Percentiles rank a stretch among this genome's conserved stretches.
phyloP scores from a whole-genome alignment of 441 rosid species.

The Erodium moschatum region DNA sequence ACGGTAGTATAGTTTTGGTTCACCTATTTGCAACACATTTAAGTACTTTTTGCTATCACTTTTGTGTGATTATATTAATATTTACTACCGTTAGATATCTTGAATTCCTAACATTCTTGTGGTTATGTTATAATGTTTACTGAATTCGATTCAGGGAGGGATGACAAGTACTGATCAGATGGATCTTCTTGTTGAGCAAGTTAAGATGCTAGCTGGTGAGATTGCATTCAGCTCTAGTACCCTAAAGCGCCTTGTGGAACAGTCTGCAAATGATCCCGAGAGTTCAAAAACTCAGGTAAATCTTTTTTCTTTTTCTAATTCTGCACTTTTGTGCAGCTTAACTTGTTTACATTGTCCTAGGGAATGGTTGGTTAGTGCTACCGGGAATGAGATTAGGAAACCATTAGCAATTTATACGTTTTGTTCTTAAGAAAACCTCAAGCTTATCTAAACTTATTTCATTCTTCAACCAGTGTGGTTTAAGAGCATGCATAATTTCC shows the following conservation, averaged over 20 bases:
- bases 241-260: slow-evolving; percentile 86
- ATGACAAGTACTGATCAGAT: slow-evolving; percentile 76
- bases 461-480: slow-evolving; percentile 6
- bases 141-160: slow-evolving; percentile 40
- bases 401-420: background rate
- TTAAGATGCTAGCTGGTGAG: slow-evolving; percentile 99
- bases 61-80: background rate
- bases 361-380: background rate
- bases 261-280: slow-evolving; percentile 78
- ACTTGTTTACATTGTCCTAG: background rate
- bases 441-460: background rate
- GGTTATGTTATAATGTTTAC: background rate
- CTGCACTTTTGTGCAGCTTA: background rate
- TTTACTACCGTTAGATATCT: background rate
- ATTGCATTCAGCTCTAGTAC: slow-evolving; percentile 92
- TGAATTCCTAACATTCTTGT: background rate
- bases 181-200: slow-evolving; percentile 96
- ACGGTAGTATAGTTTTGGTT: background rate
- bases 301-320: slow-evolving; percentile 5
- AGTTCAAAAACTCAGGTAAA: slow-evolving; percentile 66
- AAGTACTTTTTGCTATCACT: slow-evolving; percentile 17
- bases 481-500: slow-evolving; percentile 7
- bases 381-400: background rate
- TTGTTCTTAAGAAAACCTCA: background rate
- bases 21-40: background rate